Evolutionary conservation across 495 filamentous ascomycete genomes (phyloP).

Genomic region (Xylaria telfairii): DNA sequence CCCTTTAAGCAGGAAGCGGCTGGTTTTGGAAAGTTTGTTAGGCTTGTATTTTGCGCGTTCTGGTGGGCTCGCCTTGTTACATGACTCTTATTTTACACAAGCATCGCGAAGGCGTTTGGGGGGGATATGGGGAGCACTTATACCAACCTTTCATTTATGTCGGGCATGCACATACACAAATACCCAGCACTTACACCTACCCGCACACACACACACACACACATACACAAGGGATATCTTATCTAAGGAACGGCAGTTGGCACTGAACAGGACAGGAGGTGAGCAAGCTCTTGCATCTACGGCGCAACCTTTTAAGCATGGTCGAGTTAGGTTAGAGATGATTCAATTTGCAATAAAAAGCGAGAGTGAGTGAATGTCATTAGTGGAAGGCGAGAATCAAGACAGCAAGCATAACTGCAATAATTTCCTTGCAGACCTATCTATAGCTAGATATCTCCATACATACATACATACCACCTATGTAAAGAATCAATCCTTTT

Average conservation of each 20-base stretch:
- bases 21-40: not conserved
- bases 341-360: not conserved
- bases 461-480: constrained; percentile 3
- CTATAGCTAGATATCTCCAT: not conserved
- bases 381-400: not conserved
- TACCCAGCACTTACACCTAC: not conserved
- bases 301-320: not conserved
- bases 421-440: not conserved
- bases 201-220: not conserved
- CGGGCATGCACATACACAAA: not conserved
- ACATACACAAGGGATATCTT: not conserved
- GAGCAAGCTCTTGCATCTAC: constrained; percentile 1
- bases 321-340: not conserved
- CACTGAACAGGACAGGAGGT: not conserved
- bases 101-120: constrained; percentile 20
- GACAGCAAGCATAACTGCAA: constrained; percentile 2
- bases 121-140: not conserved
- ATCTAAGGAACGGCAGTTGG: not conserved
- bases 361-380: not conserved
- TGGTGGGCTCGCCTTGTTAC: not conserved
- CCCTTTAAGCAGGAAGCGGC: constrained; percentile 3
- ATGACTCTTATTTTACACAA: not conserved
- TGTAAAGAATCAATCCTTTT: not conserved
- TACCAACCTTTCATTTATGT: not conserved
- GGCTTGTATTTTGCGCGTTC: not conserved